A percentile compares a stretch with the other conserved stretches of the same genome.
phyloP scores from a whole-genome alignment of 768 basidiomycete species.

The Porpolomopsis calyptriformis region DNA sequence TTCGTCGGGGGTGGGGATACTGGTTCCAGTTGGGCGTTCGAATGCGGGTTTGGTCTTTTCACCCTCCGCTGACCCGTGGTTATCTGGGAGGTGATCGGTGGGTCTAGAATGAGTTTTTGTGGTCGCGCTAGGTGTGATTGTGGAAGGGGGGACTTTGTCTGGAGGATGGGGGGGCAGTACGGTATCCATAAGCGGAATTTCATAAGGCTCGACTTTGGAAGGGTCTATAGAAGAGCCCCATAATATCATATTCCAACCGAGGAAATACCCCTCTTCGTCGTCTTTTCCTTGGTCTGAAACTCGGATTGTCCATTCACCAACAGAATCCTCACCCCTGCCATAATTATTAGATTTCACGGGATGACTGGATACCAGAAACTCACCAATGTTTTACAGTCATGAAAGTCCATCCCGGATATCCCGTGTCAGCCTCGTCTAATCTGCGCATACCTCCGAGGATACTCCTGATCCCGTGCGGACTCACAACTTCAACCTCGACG shows the following conservation, averaged over 20 bases:
- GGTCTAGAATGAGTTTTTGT: slow-evolving; percentile 73
- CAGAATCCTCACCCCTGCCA: slow-evolving; percentile 80
- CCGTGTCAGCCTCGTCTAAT: slow-evolving; percentile 52
- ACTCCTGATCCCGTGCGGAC: slow-evolving; percentile 79
- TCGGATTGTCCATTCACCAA: slow-evolving; percentile 82
- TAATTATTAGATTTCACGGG: slow-evolving; percentile 11
- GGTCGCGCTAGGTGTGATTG: slow-evolving; percentile 27
- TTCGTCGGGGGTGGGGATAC: slow-evolving; percentile 57
- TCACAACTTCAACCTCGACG: slow-evolving; percentile 81
- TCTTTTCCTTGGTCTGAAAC: slow-evolving; percentile 73
- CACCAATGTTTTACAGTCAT: slow-evolving; percentile 98
- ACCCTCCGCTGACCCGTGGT: slow-evolving; percentile 71
- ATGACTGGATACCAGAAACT: slow-evolving; percentile 15
- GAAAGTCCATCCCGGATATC: slow-evolving; percentile 95
- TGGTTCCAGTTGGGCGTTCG: slow-evolving; percentile 24
- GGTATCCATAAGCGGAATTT: slow-evolving; percentile 40
- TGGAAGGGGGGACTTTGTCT: slow-evolving; percentile 24
- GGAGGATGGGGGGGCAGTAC: slow-evolving; percentile 40
- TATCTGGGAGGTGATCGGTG: slow-evolving; percentile 76
- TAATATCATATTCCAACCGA: slow-evolving; percentile 86
- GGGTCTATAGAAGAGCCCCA: slow-evolving; percentile 86
- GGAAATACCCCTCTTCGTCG: slow-evolving; percentile 52
- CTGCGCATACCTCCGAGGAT: slow-evolving; percentile 65
- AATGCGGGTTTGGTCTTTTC: slow-evolving; percentile 75
- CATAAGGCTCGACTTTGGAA: slow-evolving; percentile 48